These are phyloP conservation scores for Phlebiopsis gigantea DNA, from an alignment of 768 basidiomycete species.

Conservation along the genomic window DNA sequence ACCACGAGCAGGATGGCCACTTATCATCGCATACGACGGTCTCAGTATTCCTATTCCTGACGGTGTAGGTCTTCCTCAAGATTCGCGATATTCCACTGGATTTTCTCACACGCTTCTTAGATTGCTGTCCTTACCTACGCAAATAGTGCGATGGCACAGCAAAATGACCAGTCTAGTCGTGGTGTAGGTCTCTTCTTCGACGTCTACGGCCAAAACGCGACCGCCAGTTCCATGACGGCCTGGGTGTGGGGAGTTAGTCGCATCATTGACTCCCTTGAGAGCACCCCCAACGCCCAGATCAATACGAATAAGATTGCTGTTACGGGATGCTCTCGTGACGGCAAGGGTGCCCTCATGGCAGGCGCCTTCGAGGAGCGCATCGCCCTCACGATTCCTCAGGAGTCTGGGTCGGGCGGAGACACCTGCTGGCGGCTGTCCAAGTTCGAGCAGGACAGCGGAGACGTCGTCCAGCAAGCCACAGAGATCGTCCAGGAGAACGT, in stretches of 20 bases:
- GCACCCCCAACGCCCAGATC: conserved; percentile 40
- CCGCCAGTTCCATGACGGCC: conserved; percentile 33
- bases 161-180: conserved; percentile 38
- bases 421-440: conserved; percentile 59
- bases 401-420: conserved; percentile 56
- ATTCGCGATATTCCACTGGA: neutral
- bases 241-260: conserved; percentile 61
- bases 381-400: conserved; percentile 56
- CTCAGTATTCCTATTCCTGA: conserved; percentile 30
- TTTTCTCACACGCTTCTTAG: conserved; percentile 11
- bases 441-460: conserved; percentile 38
- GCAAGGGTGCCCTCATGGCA: conserved; percentile 55
- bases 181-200: conserved; percentile 55
- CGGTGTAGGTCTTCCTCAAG: conserved; percentile 17
- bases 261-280: conserved; percentile 56
- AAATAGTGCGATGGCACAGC: conserved; percentile 50
- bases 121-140: conserved; percentile 45
- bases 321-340: conserved; percentile 56
- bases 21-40: conserved; percentile 47
- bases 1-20: conserved; percentile 37
- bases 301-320: conserved; percentile 45
- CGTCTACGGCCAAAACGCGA: conserved; percentile 42
- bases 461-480: conserved; percentile 45
- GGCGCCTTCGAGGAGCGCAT: conserved; percentile 57
- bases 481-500: conserved; percentile 59